A percentile compares a stretch with the other conserved stretches of the same genome.
Evolutionary conservation across 768 basidiomycete genomes (phyloP).

Genomic region (Auricularia sp.): DNA sequence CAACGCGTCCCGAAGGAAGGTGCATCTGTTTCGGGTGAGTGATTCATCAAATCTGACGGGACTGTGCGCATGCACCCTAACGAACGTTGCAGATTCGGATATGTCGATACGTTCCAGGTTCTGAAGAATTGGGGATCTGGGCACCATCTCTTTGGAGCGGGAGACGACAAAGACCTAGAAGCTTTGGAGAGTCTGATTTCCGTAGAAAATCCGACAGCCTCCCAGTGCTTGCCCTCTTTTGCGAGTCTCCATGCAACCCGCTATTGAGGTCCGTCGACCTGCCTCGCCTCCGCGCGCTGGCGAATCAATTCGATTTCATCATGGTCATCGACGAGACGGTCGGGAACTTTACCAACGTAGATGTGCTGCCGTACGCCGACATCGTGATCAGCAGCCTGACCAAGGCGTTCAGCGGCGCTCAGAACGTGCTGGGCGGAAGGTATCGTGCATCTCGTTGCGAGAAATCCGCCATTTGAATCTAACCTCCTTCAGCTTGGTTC

Average conservation of each 20-base stretch:
- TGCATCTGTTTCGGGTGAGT: slow-evolving; percentile 39
- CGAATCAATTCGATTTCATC: slow-evolving; percentile 36
- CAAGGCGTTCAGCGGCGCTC: slow-evolving; percentile 43
- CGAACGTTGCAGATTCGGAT: slow-evolving; percentile 30
- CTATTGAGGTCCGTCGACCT: slow-evolving; percentile 38
- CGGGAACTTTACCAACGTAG: slow-evolving; percentile 42
- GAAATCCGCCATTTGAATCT: background rate
- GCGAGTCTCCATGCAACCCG: slow-evolving; percentile 46
- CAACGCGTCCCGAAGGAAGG: slow-evolving; percentile 23
- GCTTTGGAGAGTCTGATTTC: slow-evolving; percentile 26
- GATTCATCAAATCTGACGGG: background rate
- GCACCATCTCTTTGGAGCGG: slow-evolving; percentile 35
- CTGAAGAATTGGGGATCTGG: slow-evolving; percentile 42
- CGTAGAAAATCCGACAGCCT: slow-evolving; percentile 10
- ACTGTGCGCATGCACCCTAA: no score
- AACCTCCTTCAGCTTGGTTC: slow-evolving; percentile 27
- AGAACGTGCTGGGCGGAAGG: slow-evolving; percentile 48
- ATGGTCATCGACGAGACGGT: slow-evolving; percentile 47
- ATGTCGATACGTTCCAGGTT: slow-evolving; percentile 43
- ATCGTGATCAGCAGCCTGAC: slow-evolving; percentile 41
- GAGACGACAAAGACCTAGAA: slow-evolving; percentile 27
- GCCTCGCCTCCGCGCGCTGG: slow-evolving; percentile 28
- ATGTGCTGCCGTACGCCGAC: slow-evolving; percentile 35
- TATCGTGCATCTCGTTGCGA: slow-evolving; percentile 11
- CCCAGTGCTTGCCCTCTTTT: slow-evolving; percentile 35